Percentiles rank a stretch among this genome's conserved stretches.
These are phyloP conservation scores for Podospora comata DNA, from an alignment of 495 filamentous ascomycete species.

Conservation along the genomic window DNA sequence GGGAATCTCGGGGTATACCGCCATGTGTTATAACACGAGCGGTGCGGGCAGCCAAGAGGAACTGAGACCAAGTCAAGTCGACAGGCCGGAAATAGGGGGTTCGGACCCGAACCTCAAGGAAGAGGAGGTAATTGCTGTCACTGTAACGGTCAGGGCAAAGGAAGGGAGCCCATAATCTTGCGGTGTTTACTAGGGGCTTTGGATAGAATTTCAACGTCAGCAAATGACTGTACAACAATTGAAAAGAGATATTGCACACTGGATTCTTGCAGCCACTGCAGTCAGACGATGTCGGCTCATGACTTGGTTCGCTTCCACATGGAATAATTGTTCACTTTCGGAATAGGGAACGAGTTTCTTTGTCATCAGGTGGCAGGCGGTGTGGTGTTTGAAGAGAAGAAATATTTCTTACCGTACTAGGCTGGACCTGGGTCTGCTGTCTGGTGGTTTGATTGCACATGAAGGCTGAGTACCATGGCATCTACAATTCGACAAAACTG, in stretches of 20 bases:
- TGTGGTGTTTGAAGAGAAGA: neutral
- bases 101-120: neutral
- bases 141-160: neutral
- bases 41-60: slow-evolving; percentile 12
- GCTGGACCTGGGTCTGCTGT: neutral
- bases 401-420: neutral
- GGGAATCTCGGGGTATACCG: slow-evolving; percentile 9
- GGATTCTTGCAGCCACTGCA: neutral
- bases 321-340: neutral
- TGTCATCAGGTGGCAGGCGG: neutral
- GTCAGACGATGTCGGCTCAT: neutral
- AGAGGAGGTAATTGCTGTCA: neutral
- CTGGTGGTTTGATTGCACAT: neutral
- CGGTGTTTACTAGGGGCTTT: neutral
- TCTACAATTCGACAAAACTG: neutral
- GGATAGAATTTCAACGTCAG: neutral
- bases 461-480: neutral
- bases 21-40: slow-evolving; percentile 18
- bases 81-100: neutral
- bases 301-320: neutral
- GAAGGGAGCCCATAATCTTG: neutral
- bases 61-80: neutral
- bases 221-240: neutral
- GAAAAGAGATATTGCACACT: neutral
- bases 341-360: neutral